phyloP scores from a whole-genome alignment of 352 stramenopile genomes.

The Blastocystis sp. region DNA sequence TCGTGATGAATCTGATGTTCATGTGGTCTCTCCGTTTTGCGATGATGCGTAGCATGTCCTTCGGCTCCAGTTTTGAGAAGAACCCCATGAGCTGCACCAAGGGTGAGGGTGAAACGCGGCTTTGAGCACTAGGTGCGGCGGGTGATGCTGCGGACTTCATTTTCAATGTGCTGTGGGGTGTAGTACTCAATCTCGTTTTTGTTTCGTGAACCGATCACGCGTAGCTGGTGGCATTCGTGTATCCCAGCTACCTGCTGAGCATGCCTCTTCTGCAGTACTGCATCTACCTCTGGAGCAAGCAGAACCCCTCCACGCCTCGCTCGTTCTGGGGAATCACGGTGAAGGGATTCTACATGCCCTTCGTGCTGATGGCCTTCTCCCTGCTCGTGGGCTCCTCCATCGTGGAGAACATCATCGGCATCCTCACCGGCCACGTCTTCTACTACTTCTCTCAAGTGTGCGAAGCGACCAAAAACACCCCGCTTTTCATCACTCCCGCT shows the following conservation, averaged over 20 bases:
- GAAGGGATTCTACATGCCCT: constrained; percentile 64
- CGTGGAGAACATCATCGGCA: constrained; percentile 44
- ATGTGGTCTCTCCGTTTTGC: constrained; percentile 11
- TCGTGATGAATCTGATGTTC: constrained; percentile 62
- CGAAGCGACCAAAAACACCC: constrained; percentile 29
- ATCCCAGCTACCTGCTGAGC: constrained; percentile 38
- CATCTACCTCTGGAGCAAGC: constrained; percentile 68
- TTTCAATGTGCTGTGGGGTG: constrained; percentile 57
- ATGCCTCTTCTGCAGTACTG: constrained; percentile 58
- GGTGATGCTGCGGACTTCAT: constrained; percentile 62
- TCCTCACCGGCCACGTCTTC: constrained; percentile 63
- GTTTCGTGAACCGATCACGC: background rate
- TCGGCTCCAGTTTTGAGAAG: constrained; percentile 53
- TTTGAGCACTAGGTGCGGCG: constrained; percentile 44
- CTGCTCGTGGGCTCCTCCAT: constrained; percentile 55
- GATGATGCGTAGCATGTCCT: constrained; percentile 32
- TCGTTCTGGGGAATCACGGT: constrained; percentile 58
- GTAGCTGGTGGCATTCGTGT: constrained; percentile 37
- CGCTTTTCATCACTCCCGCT: constrained; percentile 37
- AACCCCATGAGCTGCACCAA: constrained; percentile 64
- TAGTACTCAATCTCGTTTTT: constrained; percentile 46
- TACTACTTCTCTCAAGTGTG: constrained; percentile 68
- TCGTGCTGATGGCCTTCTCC: constrained; percentile 55
- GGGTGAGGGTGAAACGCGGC: background rate
- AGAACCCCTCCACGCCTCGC: constrained; percentile 35